phyloP scores from a whole-genome alignment of 306 rosid genomes.

The Quercus berberidifolia region DNA sequence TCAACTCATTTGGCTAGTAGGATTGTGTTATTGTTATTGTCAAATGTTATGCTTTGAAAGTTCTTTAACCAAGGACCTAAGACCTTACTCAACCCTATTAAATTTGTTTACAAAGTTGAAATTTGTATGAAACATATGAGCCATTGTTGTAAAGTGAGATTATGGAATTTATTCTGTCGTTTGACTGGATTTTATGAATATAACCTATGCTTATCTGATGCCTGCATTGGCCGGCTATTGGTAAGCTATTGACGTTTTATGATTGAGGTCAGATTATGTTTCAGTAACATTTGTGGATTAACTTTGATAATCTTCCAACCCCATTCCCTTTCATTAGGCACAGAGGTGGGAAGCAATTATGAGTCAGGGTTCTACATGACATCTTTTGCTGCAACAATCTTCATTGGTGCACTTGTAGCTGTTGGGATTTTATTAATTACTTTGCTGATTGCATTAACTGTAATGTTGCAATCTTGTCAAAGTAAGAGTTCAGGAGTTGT shows the following conservation, averaged over 20 bases:
- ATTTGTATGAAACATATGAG: neutral
- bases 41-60: neutral
- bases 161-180: neutral
- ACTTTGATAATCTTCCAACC: slow-evolving; percentile 18
- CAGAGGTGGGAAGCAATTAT: slow-evolving; percentile 64
- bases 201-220: neutral
- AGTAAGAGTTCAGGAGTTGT: slow-evolving; percentile 46
- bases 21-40: neutral
- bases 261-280: neutral
- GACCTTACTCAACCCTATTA: neutral
- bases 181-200: no score
- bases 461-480: slow-evolving; percentile 84
- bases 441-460: slow-evolving; percentile 52
- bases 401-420: slow-evolving; percentile 52
- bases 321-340: slow-evolving; percentile 25
- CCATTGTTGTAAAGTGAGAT: neutral
- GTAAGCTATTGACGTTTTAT: neutral
- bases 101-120: neutral
- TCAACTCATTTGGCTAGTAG: neutral
- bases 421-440: slow-evolving; percentile 58
- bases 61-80: neutral
- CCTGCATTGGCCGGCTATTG: neutral
- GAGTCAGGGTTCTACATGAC: slow-evolving; percentile 83
- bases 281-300: neutral
- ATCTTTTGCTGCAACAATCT: slow-evolving; percentile 59